Evolutionary conservation across 2,329 filamentous ascomycete species (phyloP), one percentile per base, ranked within the genome.

Genomic region (Escovopsis sp.): DNA sequence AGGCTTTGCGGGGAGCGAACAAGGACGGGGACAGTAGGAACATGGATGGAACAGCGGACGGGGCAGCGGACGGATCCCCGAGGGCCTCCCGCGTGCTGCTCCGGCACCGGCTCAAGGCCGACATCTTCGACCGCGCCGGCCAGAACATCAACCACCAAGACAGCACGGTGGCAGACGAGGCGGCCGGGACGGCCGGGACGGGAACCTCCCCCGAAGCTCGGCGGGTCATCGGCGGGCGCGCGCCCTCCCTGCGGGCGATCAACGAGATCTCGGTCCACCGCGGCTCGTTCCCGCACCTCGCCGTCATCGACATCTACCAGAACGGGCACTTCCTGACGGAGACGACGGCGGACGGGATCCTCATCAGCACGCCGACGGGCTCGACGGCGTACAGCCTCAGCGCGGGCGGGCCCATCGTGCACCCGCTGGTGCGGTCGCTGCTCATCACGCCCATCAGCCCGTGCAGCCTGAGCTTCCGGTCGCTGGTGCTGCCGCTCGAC

Each of bases 341-440:
- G 54, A 88, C 85, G 1, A 87, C 93, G 11, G 88, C 87, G 1
- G 90, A 98, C 54, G 90, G 90, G 34, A 92, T 98, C 56, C 79
- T 96, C 31, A 76, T 96, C 39, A 86, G 81, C 43, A 94, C 88
- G 0, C 90, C 90, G 0, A 98, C 90, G 0, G 90, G 90, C 3
- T 92, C 83, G 28, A 98, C 90, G 1, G 90, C 90, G 1, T 98
- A 98, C 62, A 90, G 81, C 39, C 68, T 98, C n/a, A 90, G 81
- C 44, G 82, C 80, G 3, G 90, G 90, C 3, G 90, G 90, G 1
- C 83, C 79, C 46, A 96, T 98, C 46, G 82, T 96, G 28, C 90
- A 98, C 54, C 90, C 90, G 0, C 69, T 94, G 2, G 88, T 96
- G 3, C 79, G 83, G 27, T 84, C 83, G 2, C 68, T 96, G 12